Evolutionary conservation across 225 moss, liverwort and hornwort species (phyloP).

Genomic region (Pleurozium schreberi): DNA sequence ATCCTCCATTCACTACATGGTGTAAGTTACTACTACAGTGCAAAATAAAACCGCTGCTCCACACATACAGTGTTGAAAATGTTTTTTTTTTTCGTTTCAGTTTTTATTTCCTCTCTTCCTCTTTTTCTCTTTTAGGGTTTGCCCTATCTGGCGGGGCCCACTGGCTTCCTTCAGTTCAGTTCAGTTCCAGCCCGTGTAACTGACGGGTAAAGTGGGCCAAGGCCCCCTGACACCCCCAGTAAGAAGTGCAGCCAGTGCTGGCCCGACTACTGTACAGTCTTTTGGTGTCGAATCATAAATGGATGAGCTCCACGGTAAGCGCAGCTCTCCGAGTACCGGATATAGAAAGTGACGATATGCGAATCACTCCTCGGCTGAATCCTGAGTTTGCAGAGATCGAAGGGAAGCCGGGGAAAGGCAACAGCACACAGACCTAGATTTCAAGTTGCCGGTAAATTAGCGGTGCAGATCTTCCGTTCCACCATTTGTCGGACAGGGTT

Average conservation of each 20-base stretch:
- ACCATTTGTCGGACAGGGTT: not conserved
- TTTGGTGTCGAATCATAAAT: not conserved
- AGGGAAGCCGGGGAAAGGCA: not conserved
- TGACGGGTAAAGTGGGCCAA: not conserved
- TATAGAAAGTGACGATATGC: not conserved
- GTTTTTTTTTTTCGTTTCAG: no score
- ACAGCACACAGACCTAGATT: not conserved
- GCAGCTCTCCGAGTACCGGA: not conserved
- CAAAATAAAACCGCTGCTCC: no score
- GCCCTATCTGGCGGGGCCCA: not conserved
- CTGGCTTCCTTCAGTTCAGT: not conserved
- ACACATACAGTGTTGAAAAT: no score
- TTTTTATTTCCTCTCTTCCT: fast-evolving
- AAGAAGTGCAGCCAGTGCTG: not conserved
- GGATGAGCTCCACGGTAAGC: not conserved
- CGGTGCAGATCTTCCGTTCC: not conserved
- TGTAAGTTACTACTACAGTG: no score
- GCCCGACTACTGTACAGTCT: not conserved
- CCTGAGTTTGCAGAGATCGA: not conserved
- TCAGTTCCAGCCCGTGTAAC: not conserved
- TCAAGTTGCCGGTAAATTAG: not conserved
- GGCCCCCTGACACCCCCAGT: not conserved
- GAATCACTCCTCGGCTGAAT: not conserved
- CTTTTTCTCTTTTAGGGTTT: not conserved
- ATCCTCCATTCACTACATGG: no score